A percentile compares a stretch with the other conserved stretches of the same genome.
Evolutionary conservation across 1,139 yeast genomes (phyloP).

Genomic region (Kodamaea fungicola): DNA sequence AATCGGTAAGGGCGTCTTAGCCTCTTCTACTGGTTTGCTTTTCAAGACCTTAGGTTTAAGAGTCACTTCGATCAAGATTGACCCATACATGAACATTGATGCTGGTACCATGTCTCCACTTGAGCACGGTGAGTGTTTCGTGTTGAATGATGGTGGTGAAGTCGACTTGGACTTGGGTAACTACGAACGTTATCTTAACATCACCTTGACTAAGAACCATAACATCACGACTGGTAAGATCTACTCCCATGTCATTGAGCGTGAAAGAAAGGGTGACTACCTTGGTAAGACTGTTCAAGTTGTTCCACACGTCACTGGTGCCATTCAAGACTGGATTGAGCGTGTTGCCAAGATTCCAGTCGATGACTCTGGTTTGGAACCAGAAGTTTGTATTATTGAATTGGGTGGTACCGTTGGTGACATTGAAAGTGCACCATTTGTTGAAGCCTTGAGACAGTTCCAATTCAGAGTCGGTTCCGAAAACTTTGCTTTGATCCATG

Average conservation of each 20-base stretch:
- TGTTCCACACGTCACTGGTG: conserved; percentile 95
- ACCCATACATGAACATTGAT: conserved; percentile 98
- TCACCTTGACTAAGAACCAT: conserved; percentile 89
- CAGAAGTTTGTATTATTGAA: conserved; percentile 93
- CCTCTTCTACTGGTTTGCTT: conserved; percentile 93
- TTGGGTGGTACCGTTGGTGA: conserved; percentile 99
- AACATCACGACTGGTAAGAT: conserved; percentile 98
- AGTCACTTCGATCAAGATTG: conserved; percentile 96
- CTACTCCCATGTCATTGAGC: conserved; percentile 88
- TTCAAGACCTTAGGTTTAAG: conserved; percentile 91
- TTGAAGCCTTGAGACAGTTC: conserved; percentile 97
- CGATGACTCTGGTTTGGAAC: conserved; percentile 83
- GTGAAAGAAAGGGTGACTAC: conserved; percentile 95
- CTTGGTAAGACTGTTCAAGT: conserved; percentile 99
- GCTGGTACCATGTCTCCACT: conserved; percentile 99
- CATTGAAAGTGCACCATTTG: conserved; percentile 97
- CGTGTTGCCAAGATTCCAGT: conserved; percentile 88
- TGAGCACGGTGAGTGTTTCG: conserved; percentile 99
- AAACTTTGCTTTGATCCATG: conserved; percentile 94
- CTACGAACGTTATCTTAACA: conserved; percentile 93
- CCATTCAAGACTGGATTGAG: conserved; percentile 98
- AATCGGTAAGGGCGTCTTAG: conserved; percentile 96
- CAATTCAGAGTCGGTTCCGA: conserved; percentile 95
- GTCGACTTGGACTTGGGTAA: conserved; percentile 97
- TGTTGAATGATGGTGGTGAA: conserved; percentile 97